These are phyloP conservation scores for Albatrellus ellisii DNA, from an alignment of 768 basidiomycete species.

Conservation along the genomic window DNA sequence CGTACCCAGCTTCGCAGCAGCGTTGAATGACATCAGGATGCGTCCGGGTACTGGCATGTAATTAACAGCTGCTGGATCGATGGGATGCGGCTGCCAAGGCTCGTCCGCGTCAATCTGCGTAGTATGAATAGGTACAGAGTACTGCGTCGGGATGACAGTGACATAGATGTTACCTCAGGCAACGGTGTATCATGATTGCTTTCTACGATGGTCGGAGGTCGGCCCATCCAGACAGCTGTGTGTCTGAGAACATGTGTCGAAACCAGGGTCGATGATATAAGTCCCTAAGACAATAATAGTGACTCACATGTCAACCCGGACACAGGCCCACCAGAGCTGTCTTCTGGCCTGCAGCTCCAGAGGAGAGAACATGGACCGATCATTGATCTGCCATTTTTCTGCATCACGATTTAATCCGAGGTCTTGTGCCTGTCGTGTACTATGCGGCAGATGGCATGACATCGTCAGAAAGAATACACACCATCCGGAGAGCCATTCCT, in stretches of 20 bases:
- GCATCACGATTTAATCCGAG: slow-evolving; percentile 72
- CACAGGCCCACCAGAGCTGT: slow-evolving; percentile 75
- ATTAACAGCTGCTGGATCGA: slow-evolving; percentile 26
- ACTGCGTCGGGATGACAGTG: too few relatives aligned
- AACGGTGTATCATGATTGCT: slow-evolving; percentile 56
- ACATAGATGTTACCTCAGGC: slow-evolving; percentile 27
- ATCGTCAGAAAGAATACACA: slow-evolving; percentile 16
- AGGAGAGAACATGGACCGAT: slow-evolving; percentile 41
- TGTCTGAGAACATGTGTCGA: slow-evolving; percentile 28
- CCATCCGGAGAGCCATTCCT: slow-evolving; percentile 72
- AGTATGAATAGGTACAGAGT: background rate
- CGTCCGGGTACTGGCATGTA: slow-evolving; percentile 34
- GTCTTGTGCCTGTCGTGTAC: slow-evolving; percentile 48
- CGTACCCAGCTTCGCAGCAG: slow-evolving; percentile 46
- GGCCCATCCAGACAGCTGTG: slow-evolving; percentile 65
- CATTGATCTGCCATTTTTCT: slow-evolving; percentile 57
- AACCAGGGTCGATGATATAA: slow-evolving; percentile 2
- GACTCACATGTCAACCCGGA: slow-evolving; percentile 52
- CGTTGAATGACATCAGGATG: slow-evolving; percentile 42
- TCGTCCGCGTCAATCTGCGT: slow-evolving; percentile 45
- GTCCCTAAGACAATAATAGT: slow-evolving; percentile 3
- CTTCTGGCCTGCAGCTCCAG: slow-evolving; percentile 58
- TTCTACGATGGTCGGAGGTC: slow-evolving; percentile 56
- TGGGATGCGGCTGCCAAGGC: slow-evolving; percentile 33
- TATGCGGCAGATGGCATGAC: slow-evolving; percentile 1